Evolutionary conservation across 2,329 filamentous ascomycete genomes (phyloP).

Genomic region (Trichophyton benhamiae): DNA sequence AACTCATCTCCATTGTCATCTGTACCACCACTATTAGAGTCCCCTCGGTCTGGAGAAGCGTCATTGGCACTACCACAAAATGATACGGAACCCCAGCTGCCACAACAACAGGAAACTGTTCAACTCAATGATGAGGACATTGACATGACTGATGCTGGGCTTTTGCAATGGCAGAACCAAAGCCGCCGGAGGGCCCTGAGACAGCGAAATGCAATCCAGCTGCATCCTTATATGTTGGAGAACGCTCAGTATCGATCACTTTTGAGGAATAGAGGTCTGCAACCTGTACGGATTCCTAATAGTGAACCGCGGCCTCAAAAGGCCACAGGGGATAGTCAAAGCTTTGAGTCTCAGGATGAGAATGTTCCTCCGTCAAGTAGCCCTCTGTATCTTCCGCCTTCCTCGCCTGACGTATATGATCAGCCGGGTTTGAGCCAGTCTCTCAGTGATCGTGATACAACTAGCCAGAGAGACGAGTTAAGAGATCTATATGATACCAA

Average conservation of each 20-base stretch:
- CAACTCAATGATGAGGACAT: background rate
- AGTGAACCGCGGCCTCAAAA: constrained; percentile 8
- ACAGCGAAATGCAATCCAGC: constrained; percentile 37
- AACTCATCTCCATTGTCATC: constrained; percentile 28
- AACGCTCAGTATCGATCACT: constrained; percentile 32
- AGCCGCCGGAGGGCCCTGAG: constrained; percentile 24
- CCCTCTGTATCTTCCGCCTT: constrained; percentile 21
- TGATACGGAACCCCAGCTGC: background rate
- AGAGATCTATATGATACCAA: background rate
- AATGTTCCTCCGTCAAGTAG: constrained; percentile 24
- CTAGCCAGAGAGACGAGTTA: background rate
- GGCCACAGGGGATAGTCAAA: constrained; percentile 22
- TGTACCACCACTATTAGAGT: constrained; percentile 16
- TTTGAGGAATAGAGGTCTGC: constrained; percentile 32
- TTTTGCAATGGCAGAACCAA: background rate
- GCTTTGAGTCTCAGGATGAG: constrained; percentile 23
- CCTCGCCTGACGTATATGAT: constrained; percentile 15
- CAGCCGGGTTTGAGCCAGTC: constrained; percentile 1
- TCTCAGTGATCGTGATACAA: background rate
- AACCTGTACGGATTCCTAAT: constrained; percentile 28
- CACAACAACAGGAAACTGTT: background rate
- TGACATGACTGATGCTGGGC: background rate
- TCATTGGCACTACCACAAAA: background rate
- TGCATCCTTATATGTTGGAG: constrained; percentile 38
- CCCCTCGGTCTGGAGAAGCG: background rate